phyloP scores from a whole-genome alignment of 164 flowering plant genomes.

The Nymphaea colorata region DNA sequence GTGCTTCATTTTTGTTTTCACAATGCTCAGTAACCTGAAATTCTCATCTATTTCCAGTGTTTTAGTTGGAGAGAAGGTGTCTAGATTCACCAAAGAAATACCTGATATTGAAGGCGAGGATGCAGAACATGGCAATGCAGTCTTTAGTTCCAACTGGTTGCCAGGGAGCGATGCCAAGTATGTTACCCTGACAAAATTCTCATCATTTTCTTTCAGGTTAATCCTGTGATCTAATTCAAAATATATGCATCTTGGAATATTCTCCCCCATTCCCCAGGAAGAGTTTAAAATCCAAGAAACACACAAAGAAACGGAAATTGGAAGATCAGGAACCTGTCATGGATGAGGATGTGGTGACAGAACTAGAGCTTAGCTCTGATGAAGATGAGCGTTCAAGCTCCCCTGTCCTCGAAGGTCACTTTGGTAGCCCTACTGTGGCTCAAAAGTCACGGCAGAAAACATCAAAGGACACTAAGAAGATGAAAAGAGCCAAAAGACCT shows the following conservation, averaged over 20 bases:
- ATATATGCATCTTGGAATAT: not conserved
- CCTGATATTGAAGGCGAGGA: conserved; percentile 30
- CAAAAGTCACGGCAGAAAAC: not conserved
- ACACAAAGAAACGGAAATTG: conserved; percentile 12
- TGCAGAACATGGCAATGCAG: conserved; percentile 33
- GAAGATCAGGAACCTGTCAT: conserved; percentile 14
- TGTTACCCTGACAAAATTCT: not conserved
- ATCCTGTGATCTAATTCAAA: not conserved
- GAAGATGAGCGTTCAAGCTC: conserved; percentile 21
- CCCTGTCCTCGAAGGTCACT: not conserved
- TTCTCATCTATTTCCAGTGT: conserved; percentile 36
- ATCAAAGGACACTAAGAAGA: not conserved
- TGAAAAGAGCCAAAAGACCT: not conserved
- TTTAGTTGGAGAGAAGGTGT: conserved; percentile 52
- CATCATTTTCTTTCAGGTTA: not conserved
- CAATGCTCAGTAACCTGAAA: not conserved
- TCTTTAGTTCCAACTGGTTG: conserved; percentile 65
- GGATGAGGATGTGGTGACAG: conserved; percentile 60
- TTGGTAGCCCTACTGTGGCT: not conserved
- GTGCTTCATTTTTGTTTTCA: not conserved
- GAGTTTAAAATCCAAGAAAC: conserved; percentile 6
- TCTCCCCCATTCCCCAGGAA: not conserved
- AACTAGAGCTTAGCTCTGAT: conserved; percentile 56
- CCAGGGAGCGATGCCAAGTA: conserved; percentile 57
- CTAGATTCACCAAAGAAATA: conserved; percentile 32